Base-by-base conservation (phyloP, 2,329 filamentous ascomycete genomes). In the Aspergillus costaricaensis region DNA sequence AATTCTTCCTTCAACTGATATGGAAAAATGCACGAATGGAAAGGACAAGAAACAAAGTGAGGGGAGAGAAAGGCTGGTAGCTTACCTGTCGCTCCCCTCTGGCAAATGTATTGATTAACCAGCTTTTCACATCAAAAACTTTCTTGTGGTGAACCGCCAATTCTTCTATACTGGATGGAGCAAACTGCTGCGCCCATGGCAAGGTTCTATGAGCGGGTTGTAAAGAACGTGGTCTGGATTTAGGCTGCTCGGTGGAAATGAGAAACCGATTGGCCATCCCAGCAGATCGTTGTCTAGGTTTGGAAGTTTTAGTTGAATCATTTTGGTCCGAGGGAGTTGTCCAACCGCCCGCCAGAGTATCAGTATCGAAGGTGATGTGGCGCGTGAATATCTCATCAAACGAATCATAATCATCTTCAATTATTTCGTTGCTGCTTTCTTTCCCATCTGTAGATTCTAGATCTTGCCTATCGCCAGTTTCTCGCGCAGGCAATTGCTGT, bases 101-200 rank as follows among this genome's bases (percentile, higher is more conserved):
- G 25, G 77, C 75, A 63, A 92, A 84, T 17, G 92, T 91, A 70
- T 88, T 86, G 47, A 90, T 86, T 36, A 99, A 79, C 93, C 95
- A 98, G 60, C 79, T 83, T 60, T 88, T 86, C 49, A 98, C 93
- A 77, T 98, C 93, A 2, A 86, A 79, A 5, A 98, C 91, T 75
- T 99, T 99, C 69, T 86, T 95, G 80, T 96, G 97, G 76, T 99
- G 93, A 17, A 99, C 94, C 0, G 90, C 94, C 49, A 99, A 81
- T 77, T 98, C 94, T 15, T 92, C 88, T 12, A 97, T 75, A 67
- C 85, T 89, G 2, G 75, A 70, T 0, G 94, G 94, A 2, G 86
- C 88, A 75, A 92, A 98, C 67, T 88, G 86, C 67, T 97, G 93
- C 15, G 90, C 90, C 94, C 94, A 98, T 3, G 94, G 92, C 55